Evolutionary conservation across 495 filamentous ascomycete species (phyloP).

Genomic region (Beverwykella pulmonaria): DNA sequence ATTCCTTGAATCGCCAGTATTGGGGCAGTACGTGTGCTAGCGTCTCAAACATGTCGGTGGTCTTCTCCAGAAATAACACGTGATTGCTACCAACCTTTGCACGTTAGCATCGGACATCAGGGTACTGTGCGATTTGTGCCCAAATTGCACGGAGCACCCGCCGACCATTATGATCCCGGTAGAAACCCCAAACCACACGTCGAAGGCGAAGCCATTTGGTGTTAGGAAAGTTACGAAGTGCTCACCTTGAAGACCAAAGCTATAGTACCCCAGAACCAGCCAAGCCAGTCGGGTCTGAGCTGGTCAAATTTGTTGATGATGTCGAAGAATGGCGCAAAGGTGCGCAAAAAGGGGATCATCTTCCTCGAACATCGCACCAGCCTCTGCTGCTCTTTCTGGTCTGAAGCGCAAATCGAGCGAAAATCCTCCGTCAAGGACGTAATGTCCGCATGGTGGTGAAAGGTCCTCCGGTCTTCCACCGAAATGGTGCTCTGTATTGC

Average conservation of each 20-base stretch:
- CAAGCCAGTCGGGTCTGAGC: constrained; percentile 16
- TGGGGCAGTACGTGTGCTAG: constrained; percentile 21
- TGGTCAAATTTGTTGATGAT: constrained; percentile 20
- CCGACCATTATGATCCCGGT: too few relatives aligned
- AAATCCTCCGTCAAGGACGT: constrained; percentile 15
- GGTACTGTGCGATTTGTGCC: neutral
- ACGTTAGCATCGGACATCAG: constrained; percentile 1
- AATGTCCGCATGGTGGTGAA: constrained; percentile 12
- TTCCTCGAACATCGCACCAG: constrained; percentile 16
- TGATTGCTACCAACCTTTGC: constrained; percentile 21
- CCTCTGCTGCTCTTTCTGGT: constrained; percentile 20
- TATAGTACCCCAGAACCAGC: constrained; percentile 27
- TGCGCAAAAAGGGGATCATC: constrained; percentile 11
- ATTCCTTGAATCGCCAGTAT: constrained; percentile 23
- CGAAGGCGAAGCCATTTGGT: neutral
- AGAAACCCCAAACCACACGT: too few relatives aligned
- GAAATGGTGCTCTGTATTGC: constrained; percentile 17
- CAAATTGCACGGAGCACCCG: neutral
- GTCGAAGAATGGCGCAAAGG: constrained; percentile 28
- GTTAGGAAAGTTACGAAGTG: neutral
- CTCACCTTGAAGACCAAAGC: constrained; percentile 25
- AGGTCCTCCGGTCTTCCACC: constrained; percentile 9
- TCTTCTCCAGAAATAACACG: constrained; percentile 28
- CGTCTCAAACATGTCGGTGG: constrained; percentile 22
- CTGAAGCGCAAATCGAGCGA: constrained; percentile 8